phyloP scores from a whole-genome alignment of 106 monocot species.

The Iris macrosiphon region DNA sequence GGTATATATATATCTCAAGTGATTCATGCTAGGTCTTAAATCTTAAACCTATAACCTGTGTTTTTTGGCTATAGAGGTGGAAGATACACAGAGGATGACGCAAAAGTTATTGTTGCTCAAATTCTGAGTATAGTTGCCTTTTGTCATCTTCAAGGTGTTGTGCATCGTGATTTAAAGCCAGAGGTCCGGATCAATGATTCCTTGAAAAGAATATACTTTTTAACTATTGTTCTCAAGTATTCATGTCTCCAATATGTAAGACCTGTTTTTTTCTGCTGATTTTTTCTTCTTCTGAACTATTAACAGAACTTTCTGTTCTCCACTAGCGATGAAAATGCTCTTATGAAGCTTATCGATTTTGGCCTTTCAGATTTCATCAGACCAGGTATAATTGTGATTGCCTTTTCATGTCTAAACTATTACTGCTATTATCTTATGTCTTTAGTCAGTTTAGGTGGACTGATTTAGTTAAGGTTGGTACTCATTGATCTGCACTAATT shows the following conservation, averaged over 20 bases:
- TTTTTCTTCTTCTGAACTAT: neutral
- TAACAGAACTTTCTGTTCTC: slow-evolving; percentile 40
- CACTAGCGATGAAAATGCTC: slow-evolving; percentile 23
- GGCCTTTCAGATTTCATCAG: slow-evolving; percentile 33
- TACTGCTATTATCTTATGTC: neutral
- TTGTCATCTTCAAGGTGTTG: slow-evolving; percentile 98
- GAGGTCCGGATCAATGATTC: slow-evolving; percentile 44
- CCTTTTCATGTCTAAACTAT: neutral
- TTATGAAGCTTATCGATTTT: slow-evolving; percentile 41
- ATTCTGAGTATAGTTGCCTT: slow-evolving; percentile 82
- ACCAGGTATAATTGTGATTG: slow-evolving; percentile 15
- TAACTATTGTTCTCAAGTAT: neutral
- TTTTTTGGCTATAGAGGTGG: slow-evolving; percentile 57
- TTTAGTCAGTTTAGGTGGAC: neutral
- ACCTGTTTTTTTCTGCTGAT: neutral
- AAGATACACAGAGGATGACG: slow-evolving; percentile 92
- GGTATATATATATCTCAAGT: neutral
- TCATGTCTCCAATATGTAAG: neutral
- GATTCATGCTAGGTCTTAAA: neutral
- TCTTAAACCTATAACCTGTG: neutral
- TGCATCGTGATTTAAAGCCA: slow-evolving; percentile 97
- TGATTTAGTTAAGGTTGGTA: neutral
- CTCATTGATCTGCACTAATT: too few species aligned
- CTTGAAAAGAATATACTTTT: neutral
- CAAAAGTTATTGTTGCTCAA: slow-evolving; percentile 74